Percentiles rank a stretch among this genome's conserved stretches.
Evolutionary conservation across 2,329 filamentous ascomycete genomes (phyloP).

Genomic region (Sarocladium kiliense): DNA sequence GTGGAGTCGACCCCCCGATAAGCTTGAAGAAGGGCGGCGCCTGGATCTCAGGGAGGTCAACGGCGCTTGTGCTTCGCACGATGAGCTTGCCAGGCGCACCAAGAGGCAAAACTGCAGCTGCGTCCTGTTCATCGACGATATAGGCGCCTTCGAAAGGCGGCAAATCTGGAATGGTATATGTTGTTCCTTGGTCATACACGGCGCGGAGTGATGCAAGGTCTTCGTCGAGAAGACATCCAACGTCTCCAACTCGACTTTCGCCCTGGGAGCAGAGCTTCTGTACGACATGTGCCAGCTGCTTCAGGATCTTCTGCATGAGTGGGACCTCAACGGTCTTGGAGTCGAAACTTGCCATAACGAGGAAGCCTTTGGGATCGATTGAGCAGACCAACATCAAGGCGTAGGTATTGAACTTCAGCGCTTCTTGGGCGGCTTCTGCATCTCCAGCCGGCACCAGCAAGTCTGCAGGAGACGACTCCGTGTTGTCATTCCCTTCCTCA

Average conservation of each 20-base stretch:
- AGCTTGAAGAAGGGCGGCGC: slow-evolving; percentile 18
- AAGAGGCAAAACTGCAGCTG: slow-evolving; percentile 29
- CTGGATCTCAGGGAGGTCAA: slow-evolving; percentile 20
- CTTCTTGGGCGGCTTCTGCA: slow-evolving; percentile 53
- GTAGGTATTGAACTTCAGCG: slow-evolving; percentile 54
- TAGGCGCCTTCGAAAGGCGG: slow-evolving; percentile 26
- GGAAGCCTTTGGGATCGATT: slow-evolving; percentile 48
- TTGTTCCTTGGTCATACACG: slow-evolving; percentile 15
- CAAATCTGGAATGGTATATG: slow-evolving; percentile 18
- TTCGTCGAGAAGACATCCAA: slow-evolving; percentile 27
- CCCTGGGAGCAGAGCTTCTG: slow-evolving; percentile 40
- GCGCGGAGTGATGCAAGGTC: slow-evolving; percentile 28
- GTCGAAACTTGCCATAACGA: slow-evolving; percentile 61
- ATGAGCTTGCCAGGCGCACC: slow-evolving; percentile 40
- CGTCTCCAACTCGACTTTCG: slow-evolving; percentile 24
- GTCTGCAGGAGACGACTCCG: slow-evolving; percentile 36
- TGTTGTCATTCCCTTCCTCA: slow-evolving; percentile 18
- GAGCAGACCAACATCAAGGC: slow-evolving; percentile 62
- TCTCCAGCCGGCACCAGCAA: slow-evolving; percentile 51
- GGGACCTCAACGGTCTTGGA: slow-evolving; percentile 48
- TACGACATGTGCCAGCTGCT: slow-evolving; percentile 46
- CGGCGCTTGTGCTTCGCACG: slow-evolving; percentile 25
- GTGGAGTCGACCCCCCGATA: not conserved
- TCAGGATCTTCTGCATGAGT: slow-evolving; percentile 48
- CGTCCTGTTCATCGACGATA: slow-evolving; percentile 33